Base-by-base conservation (phyloP, 2,329 filamentous ascomycete species). In the Exophiala sp. region DNA sequence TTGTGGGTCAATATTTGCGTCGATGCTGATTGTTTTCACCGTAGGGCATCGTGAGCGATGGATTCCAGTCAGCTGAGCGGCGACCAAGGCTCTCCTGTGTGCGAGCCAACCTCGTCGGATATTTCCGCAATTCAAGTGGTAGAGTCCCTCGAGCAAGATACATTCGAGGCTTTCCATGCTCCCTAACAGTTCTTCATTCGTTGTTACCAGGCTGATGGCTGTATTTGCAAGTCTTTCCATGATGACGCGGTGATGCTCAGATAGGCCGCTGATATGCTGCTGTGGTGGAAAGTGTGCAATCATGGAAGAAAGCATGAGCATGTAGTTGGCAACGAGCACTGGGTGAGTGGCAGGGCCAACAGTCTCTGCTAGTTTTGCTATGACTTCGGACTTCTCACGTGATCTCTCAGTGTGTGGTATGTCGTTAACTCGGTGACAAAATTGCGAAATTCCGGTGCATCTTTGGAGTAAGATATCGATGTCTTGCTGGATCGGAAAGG, bases 41-140 rank as follows among this genome's bases (percentile, higher is more conserved):
- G 52, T 41, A 33, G 47, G 56, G 18, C 42, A 36, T 43, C 36
- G 20, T 41, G 59, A 14, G 5, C 65, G 68, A 51, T 76, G 67
- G 2, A 78, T 52, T 0, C 69, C 70, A 65, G 77, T 68, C 36
- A 75, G 51, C 57, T 77, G 74, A 0, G 72, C 75, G 1, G 72
- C 52, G 0, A 52, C 57, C 61, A 76, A 66, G 0, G 73, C 73
- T 43, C 72, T 65, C 3, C 73, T 69, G 20, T 63, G 57, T 1
- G 67, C 64, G 4, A 72, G 40, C 73, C 72, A 77, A 0, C 68
- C 65, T 5, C 66, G 66, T 10, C 72, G 68, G 16, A 76, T 64
- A 47, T 72, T 73, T 0, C 75, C 74, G 20, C 50, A 33, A 33
- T 74, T 72, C 7, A 58, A 55, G 6, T 75, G 62, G 53, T 67